Base-by-base conservation (phyloP, 2,329 filamentous ascomycete genomes). In the Cladophialophora yegresii region DNA sequence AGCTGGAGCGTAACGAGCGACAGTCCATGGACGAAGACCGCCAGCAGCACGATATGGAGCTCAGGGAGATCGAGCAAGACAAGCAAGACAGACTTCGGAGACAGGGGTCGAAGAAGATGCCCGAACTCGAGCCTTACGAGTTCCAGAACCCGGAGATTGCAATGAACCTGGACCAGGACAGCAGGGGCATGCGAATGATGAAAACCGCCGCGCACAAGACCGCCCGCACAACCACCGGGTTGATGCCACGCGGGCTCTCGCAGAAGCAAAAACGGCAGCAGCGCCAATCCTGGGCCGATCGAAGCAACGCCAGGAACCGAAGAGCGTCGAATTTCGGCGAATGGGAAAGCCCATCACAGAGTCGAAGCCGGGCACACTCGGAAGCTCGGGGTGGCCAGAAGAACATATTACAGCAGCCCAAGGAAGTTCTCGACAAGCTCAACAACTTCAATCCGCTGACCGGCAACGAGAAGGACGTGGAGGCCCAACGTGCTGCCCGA, bases 401-500 rank as follows among this genome's bases (percentile, higher is more conserved):
- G n/a, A 54, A 61, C 12, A 47, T 51, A 36, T 13, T 62, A 16
- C 61, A 62, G 4, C 62, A 64, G 13, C 66, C 69, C 26, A 63
- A 51, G 26, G 66, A 69, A 23, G 68, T 70, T 3, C 62, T 72
- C 9, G 65, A 70, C 50, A 67, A 61, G 26, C 62, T 71, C 58
- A 72, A 71, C 62, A 71, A 70, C 33, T 70, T 71, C 65, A 71
- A 71, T 49, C 71, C 70, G 9, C 16, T 71, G 16, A 66, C 73
- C 5, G 81, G 83, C 22, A 81, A 83, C 26, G 78, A 82, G 64
- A 78, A 81, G 65, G 89, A 93, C 70, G 77, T 91, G 1, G 90
- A 95, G 75, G 85, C 86, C 0, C 90, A 93, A 76, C 85, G 80
- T 36, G 73, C 75, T n/a, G 67, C 75, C 1, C 84, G 85, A 1